phyloP scores from a whole-genome alignment of 2,329 filamentous ascomycete species.

The Penicillium sp. region DNA sequence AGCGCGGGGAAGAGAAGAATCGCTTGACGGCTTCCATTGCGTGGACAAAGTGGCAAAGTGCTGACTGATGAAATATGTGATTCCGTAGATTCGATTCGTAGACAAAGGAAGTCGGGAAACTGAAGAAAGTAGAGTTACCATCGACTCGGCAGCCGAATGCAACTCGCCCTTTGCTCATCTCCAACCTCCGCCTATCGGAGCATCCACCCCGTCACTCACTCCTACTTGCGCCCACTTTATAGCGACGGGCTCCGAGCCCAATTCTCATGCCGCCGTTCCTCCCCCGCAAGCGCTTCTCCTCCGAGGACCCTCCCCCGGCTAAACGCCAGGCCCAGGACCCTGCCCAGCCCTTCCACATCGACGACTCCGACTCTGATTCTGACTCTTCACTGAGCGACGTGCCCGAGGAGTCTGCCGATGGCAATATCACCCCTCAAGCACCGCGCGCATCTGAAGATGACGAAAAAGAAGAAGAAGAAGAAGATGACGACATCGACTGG shows the following conservation, averaged over 20 bases:
- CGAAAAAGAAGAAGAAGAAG: constrained; percentile 42
- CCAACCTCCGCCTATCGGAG: constrained; percentile 3
- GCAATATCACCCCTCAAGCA: constrained; percentile 5
- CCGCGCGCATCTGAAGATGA: constrained; percentile 6
- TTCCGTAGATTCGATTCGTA: neutral
- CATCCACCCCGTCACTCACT: neutral
- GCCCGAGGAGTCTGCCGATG: constrained; percentile 18
- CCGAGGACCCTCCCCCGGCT: constrained; percentile 32
- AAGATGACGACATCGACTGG: constrained; percentile 58
- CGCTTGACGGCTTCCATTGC: constrained; percentile 55
- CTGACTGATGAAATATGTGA: neutral
- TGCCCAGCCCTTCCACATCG: constrained; percentile 22
- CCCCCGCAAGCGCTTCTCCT: constrained; percentile 41
- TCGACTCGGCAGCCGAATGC: constrained; percentile 19
- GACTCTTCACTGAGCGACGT: constrained; percentile 39
- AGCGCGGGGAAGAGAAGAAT: constrained; percentile 75
- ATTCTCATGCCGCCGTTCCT: constrained; percentile 45
- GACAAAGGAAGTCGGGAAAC: neutral
- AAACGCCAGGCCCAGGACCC: constrained; percentile 32
- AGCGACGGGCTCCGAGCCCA: constrained; percentile 1
- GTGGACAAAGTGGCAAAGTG: neutral
- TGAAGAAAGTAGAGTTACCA: constrained; percentile 7
- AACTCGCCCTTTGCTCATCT: constrained; percentile 11
- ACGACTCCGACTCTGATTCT: constrained; percentile 26
- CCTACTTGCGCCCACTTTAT: neutral